Evolutionary conservation across 208 protist genomes (phyloP).

Genomic region (Trypanosomatidae sp.): DNA sequence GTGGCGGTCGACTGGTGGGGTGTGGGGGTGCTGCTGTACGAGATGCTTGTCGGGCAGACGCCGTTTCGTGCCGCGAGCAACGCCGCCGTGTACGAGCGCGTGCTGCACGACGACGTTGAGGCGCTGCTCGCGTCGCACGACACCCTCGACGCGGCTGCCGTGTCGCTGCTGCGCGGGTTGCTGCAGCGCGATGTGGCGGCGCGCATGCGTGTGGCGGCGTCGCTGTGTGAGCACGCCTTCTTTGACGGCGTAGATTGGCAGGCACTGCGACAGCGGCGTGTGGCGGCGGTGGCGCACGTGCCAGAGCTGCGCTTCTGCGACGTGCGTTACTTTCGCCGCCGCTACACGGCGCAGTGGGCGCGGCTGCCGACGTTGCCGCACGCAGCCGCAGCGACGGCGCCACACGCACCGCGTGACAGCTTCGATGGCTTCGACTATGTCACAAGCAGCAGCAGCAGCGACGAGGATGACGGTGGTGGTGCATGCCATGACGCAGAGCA

Average conservation of each 20-base stretch:
- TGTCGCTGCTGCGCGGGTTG: slow-evolving; percentile 38
- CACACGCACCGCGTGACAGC: slow-evolving; percentile 21
- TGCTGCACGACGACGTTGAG: slow-evolving; percentile 37
- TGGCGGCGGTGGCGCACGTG: slow-evolving; percentile 37
- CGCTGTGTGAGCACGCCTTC: slow-evolving; percentile 53
- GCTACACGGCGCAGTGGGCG: slow-evolving; percentile 75
- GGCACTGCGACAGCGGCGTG: slow-evolving; percentile 16
- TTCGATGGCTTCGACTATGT: slow-evolving; percentile 55
- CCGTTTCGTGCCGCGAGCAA: slow-evolving; percentile 88
- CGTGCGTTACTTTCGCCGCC: slow-evolving; percentile 58
- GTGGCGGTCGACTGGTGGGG: slow-evolving; percentile 95
- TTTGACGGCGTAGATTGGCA: slow-evolving; percentile 64
- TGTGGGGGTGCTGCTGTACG: slow-evolving; percentile 92
- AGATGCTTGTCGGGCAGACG: slow-evolving; percentile 84
- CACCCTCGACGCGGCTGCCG: slow-evolving; percentile 37
- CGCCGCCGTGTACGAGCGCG: slow-evolving; percentile 65
- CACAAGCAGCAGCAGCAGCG: not conserved
- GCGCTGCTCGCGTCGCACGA: too few species aligned
- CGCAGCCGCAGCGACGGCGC: too few species aligned
- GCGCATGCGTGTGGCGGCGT: slow-evolving; percentile 18
- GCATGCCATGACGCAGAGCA: too few species aligned
- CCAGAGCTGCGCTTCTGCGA: slow-evolving; percentile 25
- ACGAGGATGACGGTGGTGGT: too few species aligned
- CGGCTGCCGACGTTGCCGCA: slow-evolving; percentile 24
- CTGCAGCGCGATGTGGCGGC: slow-evolving; percentile 26